Base-by-base conservation (phyloP, 495 filamentous ascomycete species). In the Daldinia caldariorum region DNA sequence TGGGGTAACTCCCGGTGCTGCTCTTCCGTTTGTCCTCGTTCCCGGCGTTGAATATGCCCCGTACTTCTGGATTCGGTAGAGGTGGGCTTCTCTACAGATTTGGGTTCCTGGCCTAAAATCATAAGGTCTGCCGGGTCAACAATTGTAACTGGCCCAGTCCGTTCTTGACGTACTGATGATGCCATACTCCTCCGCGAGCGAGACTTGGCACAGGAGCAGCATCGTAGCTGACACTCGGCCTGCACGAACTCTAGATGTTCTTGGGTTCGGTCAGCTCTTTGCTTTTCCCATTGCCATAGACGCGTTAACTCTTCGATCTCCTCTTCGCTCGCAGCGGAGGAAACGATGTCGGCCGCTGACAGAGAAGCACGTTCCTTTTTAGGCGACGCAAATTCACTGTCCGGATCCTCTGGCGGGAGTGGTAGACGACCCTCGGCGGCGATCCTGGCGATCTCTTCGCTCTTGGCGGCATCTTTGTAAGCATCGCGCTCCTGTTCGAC, bases 181-280 rank as follows among this genome's bases (percentile, higher is more conserved):
- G 57, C 35, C 9, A 57, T 53, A 64, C 74, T 79, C 51, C 72
- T 63, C 9, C 69, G 73, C 2, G 76, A 64, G 14, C 73, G 66
- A 20, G 74, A 38, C 59, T 77, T 79, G 35, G 66, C 76, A 16
- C 89, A 92, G 1, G 88, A 79, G 79, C 92, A 95, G 76, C 86
- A 86, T 61, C 86, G 85, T 62, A 94, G 88, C 51, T 88, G 85
- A 77, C 93, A 96, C 76, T 97, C 92, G 66, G 91, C 85, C 70
- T 91, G 87, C 82, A 97, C 80, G 75, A 93, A 97, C n/a, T 94
- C 85, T 29, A 94, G 80, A 70, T 89, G 87, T 13, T 91, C 90
- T 62, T 93, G 85, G 0, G 91, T 90, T 14, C 89, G 83, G 35
- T 85, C 80, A 50, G 92, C 86, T 47, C 88, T 81, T 58, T 86